phyloP scores from a whole-genome alignment of 768 basidiomycete genomes.

The Leucocoprinus birnbaumii region DNA sequence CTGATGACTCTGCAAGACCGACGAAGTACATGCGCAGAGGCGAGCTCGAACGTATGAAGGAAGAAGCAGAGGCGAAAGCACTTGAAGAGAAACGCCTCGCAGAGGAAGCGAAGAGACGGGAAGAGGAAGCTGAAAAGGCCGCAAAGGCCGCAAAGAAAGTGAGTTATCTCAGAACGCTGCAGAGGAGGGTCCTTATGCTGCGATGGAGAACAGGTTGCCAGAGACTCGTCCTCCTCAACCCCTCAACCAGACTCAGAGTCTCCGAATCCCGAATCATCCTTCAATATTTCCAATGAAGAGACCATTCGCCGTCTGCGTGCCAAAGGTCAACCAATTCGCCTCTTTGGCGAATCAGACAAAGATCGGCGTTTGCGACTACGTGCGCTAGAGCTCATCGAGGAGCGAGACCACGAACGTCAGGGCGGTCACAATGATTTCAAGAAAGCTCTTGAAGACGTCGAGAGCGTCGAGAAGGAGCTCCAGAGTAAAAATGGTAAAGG shows the following conservation, averaged over 20 bases:
- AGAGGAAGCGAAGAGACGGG: constrained; percentile 28
- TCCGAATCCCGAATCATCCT: constrained; percentile 50
- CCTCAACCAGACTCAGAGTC: constrained; percentile 35
- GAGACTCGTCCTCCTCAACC: constrained; percentile 35
- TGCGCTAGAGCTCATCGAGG: constrained; percentile 93
- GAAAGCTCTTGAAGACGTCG: constrained; percentile 84
- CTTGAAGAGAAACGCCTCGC: constrained; percentile 29
- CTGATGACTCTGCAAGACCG: constrained; percentile 49
- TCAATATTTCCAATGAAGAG: constrained; percentile 94
- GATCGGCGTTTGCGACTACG: constrained; percentile 86
- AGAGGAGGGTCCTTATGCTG: constrained; percentile 28
- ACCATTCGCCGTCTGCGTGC: constrained; percentile 83
- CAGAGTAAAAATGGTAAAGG: constrained; percentile 56
- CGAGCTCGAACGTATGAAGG: constrained; percentile 77
- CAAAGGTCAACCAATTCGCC: constrained; percentile 91
- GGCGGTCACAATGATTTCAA: constrained; percentile 96
- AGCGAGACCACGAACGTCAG: constrained; percentile 74
- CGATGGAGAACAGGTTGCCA: constrained; percentile 46
- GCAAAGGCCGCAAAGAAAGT: constrained; percentile 40
- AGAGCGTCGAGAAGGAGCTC: constrained; percentile 68
- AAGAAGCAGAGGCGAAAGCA: constrained; percentile 40
- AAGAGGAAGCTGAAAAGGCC: constrained; percentile 20
- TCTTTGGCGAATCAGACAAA: constrained; percentile 96
- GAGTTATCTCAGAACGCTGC: constrained; percentile 22
- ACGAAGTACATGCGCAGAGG: constrained; percentile 90